phyloP scores from a whole-genome alignment of 495 filamentous ascomycete species.

The Hypoxylon subgilvum region DNA sequence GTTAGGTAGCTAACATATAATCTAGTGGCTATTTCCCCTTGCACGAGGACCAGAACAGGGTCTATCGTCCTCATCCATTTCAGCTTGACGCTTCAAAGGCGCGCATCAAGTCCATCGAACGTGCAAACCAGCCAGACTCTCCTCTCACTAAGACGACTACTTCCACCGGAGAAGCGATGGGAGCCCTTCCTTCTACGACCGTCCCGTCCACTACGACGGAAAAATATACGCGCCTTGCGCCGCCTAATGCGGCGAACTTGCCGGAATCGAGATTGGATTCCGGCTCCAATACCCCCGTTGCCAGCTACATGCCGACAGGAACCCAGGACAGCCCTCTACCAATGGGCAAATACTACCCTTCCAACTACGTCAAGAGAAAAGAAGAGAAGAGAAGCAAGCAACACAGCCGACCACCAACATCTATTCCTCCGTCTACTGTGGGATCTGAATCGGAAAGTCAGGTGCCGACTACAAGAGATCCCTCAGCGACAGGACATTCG shows the following conservation, averaged over 20 bases:
- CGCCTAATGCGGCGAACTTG: constrained; percentile 4
- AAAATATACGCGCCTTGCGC: constrained; percentile 25
- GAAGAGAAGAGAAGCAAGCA: constrained; percentile 35
- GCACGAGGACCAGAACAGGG: constrained; percentile 52
- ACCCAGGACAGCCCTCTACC: constrained; percentile 46
- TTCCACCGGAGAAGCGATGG: constrained; percentile 2
- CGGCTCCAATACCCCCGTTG: constrained; percentile 43
- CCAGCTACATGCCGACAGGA: constrained; percentile 53
- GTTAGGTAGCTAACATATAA: background rate
- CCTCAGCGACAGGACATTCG: constrained; percentile 24
- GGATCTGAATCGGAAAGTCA: constrained; percentile 42
- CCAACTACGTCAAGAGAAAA: constrained; percentile 55
- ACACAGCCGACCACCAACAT: constrained; percentile 18
- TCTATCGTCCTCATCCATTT: constrained; percentile 52
- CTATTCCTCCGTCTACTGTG: constrained; percentile 21
- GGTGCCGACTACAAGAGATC: constrained; percentile 33
- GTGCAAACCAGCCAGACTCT: constrained; percentile 37
- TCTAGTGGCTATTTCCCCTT: constrained; percentile 59
- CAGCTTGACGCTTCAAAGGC: constrained; percentile 46
- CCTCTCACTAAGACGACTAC: constrained; percentile 1
- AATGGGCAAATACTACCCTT: constrained; percentile 62
- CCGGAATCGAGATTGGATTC: constrained; percentile 16
- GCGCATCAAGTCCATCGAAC: constrained; percentile 41
- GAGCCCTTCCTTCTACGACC: constrained; percentile 20
- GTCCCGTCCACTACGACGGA: constrained; percentile 17